phyloP scores from a whole-genome alignment of 2,329 filamentous ascomycete species.

The Colletotrichum tanaceti region DNA sequence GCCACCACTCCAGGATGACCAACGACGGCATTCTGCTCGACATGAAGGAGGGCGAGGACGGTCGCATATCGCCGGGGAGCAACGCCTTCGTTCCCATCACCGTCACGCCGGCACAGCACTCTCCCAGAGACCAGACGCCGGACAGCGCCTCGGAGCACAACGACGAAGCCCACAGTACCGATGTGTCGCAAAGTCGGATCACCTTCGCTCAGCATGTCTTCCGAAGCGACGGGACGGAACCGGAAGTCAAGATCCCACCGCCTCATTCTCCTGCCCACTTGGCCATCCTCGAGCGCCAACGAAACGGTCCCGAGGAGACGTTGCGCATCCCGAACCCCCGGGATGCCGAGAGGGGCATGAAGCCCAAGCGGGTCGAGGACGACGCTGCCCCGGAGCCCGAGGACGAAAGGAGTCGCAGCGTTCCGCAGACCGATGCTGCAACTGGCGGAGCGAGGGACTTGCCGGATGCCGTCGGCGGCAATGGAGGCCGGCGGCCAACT shows the following conservation, averaged over 20 bases:
- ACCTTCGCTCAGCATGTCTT: slow-evolving; percentile 77
- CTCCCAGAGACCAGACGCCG: slow-evolving; percentile 28
- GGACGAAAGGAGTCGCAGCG: slow-evolving; percentile 48
- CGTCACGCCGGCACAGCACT: slow-evolving; percentile 17
- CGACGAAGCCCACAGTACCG: slow-evolving; percentile 10
- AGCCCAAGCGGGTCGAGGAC: slow-evolving; percentile 67
- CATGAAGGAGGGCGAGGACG: slow-evolving; percentile 51
- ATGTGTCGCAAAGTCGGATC: slow-evolving; percentile 56
- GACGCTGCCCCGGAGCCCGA: slow-evolving; percentile 51
- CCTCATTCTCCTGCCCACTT: slow-evolving; percentile 79
- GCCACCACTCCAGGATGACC: slow-evolving; percentile 65
- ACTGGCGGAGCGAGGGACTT: slow-evolving; percentile 42
- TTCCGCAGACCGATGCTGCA: slow-evolving; percentile 43
- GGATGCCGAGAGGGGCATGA: slow-evolving; percentile 85
- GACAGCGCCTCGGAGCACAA: slow-evolving; percentile 3
- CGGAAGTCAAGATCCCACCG: slow-evolving; percentile 62
- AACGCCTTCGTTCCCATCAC: slow-evolving; percentile 35
- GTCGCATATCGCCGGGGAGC: slow-evolving; percentile 39
- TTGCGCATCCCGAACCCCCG: slow-evolving; percentile 91
- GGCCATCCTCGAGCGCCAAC: slow-evolving; percentile 86
- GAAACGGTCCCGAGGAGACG: slow-evolving; percentile 76
- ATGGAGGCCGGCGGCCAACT: slow-evolving; percentile 59
- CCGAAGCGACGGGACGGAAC: slow-evolving; percentile 65
- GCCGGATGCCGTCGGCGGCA: slow-evolving; percentile 23
- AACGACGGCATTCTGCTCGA: slow-evolving; percentile 70